Conservation (phyloP, 805 yeast genomes). For the Candida succiphila region DNA sequence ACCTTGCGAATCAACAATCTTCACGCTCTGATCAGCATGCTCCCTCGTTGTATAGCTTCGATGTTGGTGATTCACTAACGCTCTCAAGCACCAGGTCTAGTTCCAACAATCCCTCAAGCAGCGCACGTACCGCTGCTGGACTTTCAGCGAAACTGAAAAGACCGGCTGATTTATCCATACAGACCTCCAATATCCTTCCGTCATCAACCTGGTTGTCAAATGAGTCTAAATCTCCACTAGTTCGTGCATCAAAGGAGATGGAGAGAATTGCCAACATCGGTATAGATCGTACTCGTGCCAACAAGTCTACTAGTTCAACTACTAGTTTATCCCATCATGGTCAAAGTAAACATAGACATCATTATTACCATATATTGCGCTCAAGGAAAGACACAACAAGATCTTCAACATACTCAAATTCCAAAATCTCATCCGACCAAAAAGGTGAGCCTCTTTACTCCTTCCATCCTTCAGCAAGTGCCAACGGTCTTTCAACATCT, state of each 20-base stretch:
- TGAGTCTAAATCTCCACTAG: constrained; percentile 20
- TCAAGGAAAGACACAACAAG: constrained; percentile 20
- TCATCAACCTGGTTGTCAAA: constrained; percentile 5
- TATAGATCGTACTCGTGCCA: neutral
- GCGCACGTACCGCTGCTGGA: constrained; percentile 1
- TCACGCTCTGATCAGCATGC: no score
- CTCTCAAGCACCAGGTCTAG: no score
- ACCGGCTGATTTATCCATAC: constrained; percentile 18
- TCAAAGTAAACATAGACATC: constrained; percentile 19
- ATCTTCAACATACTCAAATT: constrained; percentile 29
- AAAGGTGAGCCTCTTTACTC: constrained; percentile 27
- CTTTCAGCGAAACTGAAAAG: constrained; percentile 15
- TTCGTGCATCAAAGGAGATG: constrained; percentile 20
- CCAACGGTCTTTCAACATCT: constrained; percentile 16
- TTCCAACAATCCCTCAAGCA: neutral
- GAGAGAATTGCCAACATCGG: constrained; percentile 19
- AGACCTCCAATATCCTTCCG: constrained; percentile 14
- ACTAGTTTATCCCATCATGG: constrained; percentile 3
- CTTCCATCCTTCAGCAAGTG: constrained; percentile 20
- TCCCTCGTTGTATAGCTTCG: no score
- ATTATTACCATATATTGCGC: constrained; percentile 17
- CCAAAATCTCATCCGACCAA: constrained; percentile 18
- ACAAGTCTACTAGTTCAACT: neutral
- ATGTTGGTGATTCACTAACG: no score
- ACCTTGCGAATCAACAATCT: no score